These are phyloP conservation scores for Candida argentea DNA, from an alignment of 805 yeast species.

Conservation along the genomic window DNA sequence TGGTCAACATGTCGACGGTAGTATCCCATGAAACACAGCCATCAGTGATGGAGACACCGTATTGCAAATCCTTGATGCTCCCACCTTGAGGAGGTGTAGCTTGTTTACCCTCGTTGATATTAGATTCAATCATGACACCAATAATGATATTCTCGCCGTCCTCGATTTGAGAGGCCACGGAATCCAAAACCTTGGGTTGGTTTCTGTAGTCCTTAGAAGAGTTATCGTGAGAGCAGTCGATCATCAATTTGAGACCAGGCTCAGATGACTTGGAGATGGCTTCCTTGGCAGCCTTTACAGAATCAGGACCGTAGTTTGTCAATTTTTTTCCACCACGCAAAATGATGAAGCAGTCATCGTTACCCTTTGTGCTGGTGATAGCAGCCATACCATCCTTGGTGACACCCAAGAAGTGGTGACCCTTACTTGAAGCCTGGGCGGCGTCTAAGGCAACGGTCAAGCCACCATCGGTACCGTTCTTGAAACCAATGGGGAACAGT, in stretches of 20 bases:
- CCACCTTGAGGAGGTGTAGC: constrained; percentile 49
- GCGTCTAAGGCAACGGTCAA: constrained; percentile 92
- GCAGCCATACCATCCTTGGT: constrained; percentile 97
- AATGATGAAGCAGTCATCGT: constrained; percentile 86
- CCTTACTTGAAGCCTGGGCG: constrained; percentile 78
- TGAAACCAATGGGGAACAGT: constrained; percentile 98
- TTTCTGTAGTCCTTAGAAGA: constrained; percentile 88
- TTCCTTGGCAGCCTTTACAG: constrained; percentile 66
- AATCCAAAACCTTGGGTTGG: constrained; percentile 86
- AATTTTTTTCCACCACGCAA: constrained; percentile 94
- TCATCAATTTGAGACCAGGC: constrained; percentile 61
- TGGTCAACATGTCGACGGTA: constrained; percentile 70
- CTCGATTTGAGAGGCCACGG: constrained; percentile 73
- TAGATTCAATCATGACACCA: constrained; percentile 94
- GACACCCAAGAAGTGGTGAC: constrained; percentile 95
- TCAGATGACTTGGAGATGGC: constrained; percentile 40
- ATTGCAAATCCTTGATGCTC: constrained; percentile 53
- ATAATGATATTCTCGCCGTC: constrained; percentile 72
- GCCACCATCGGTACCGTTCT: constrained; percentile 96
- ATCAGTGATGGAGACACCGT: constrained; percentile 96
- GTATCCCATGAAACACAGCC: constrained; percentile 92
- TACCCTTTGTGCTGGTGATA: constrained; percentile 92
- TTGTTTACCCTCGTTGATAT: constrained; percentile 88
- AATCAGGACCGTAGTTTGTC: constrained; percentile 79
- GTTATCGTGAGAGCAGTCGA: constrained; percentile 98